Base-by-base conservation (phyloP, 23 red algal species). In the Pyropia yezoensis region DNA sequence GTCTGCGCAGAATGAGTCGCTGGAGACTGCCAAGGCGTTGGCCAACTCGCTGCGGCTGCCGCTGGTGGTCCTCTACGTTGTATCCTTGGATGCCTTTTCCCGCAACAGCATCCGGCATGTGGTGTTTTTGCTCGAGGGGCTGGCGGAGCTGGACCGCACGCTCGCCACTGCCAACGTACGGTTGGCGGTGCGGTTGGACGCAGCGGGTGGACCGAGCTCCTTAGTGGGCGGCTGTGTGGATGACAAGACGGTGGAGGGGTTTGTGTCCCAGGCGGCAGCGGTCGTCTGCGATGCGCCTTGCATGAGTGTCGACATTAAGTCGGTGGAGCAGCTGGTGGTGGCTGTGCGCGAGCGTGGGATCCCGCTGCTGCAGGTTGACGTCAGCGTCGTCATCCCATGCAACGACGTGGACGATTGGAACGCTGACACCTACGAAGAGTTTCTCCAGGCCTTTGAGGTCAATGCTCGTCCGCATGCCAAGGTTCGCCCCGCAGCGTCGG, bases 11-110 rank as follows among this genome's bases (percentile, higher is more conserved):
- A 77, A 77, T 33, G 73, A 77, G 24, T 14, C 58, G 22, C 51
- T 66, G 27, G 73, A 77, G 30, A 34, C 65, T 11, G 73, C 73
- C 49, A 77, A 77, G 29, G 67, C 59, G 57, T 2, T 77, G 18
- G 59, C 73, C 3, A 33, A 47, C 25, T 18, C 21, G 3, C 7
- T 28, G 17, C 14, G 54, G 18, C 59, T 77, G 73, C 73, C 73
- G 19, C 19, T 77, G 27, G 54, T 77, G 2, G 67, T 27, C 54
- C 59, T 77, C 33, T 34, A 23, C 19, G 73, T 55, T 4, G 12
- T 77, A 2, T 61, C 67, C 18, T 32, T 77, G 45, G 58, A 65
- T 17, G 16, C 49, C 1, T 63, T 26, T n/a, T 24, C 16, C 27
- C 28, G 47, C 18, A 59, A 59, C 18, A 67, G 59, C 27, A 30